A percentile compares a stretch with the other conserved stretches of the same genome.
phyloP scores from a whole-genome alignment of 306 rosid species.

The Vachellia collinsii region DNA sequence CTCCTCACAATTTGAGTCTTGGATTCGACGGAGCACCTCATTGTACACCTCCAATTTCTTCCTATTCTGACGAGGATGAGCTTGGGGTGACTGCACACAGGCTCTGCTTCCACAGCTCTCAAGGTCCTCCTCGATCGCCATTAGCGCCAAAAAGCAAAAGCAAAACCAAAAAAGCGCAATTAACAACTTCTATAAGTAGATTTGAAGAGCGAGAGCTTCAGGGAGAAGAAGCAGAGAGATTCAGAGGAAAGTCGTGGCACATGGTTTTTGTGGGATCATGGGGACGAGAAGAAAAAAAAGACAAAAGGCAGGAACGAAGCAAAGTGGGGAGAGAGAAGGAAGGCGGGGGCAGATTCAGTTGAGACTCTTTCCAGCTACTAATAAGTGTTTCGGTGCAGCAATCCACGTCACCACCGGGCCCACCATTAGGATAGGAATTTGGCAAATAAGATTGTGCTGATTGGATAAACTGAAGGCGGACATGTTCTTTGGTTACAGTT shows the following conservation, averaged over 20 bases:
- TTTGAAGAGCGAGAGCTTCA: neutral
- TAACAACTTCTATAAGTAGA: neutral
- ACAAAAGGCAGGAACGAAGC: conserved; percentile 15
- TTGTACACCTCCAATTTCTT: conserved; percentile 87
- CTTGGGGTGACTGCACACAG: conserved; percentile 50
- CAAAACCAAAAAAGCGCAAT: neutral
- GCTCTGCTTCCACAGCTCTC: conserved; percentile 95
- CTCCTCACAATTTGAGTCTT: conserved; percentile 65
- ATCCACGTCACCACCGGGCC: conserved; percentile 51
- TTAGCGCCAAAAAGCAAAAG: conserved; percentile 30
- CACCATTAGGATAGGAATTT: conserved; percentile 23
- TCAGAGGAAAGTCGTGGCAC: neutral
- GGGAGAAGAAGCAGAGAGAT: conserved; percentile 15
- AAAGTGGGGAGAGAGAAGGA: neutral
- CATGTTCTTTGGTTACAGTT: neutral
- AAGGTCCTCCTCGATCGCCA: conserved; percentile 82
- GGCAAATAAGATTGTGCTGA: neutral
- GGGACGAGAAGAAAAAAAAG: neutral
- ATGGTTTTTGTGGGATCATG: conserved; percentile 2
- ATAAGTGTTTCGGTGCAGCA: conserved; percentile 43
- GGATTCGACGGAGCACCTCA: conserved; percentile 88
- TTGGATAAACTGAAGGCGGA: conserved; percentile 15
- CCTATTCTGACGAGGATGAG: conserved; percentile 59
- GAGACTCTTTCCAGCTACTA: conserved; percentile 34
- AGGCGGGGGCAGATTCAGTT: conserved; percentile 30